Evolutionary conservation across 139 green algal genomes (phyloP).

Genomic region (Spirogloea muscicola): DNA sequence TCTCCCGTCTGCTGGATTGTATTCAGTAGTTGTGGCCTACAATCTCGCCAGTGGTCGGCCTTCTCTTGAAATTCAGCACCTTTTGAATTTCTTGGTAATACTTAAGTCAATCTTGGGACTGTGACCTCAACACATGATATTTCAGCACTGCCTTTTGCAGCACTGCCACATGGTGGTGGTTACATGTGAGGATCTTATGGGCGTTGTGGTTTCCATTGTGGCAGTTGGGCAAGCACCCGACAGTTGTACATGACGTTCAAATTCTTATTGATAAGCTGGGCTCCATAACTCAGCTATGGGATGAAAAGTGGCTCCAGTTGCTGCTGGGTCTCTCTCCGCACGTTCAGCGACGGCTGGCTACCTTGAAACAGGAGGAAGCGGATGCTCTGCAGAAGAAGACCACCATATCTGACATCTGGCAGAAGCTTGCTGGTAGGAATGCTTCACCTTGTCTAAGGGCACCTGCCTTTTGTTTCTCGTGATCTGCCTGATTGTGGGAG

Average conservation of each 20-base stretch:
- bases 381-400: not conserved
- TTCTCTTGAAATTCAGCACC: no score
- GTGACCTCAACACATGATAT: no score
- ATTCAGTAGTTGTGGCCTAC: no score
- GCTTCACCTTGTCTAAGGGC: not conserved
- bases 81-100: no score
- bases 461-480: not conserved
- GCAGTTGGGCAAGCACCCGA: not conserved
- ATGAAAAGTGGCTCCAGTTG: not conserved
- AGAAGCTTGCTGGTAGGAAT: not conserved
- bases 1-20: no score
- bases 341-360: not conserved
- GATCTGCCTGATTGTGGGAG: not conserved
- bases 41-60: no score
- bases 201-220: not conserved
- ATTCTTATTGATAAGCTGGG: not conserved
- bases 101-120: no score
- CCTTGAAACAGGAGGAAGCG: not conserved
- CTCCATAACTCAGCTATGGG: conserved; percentile 4
- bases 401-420: not conserved
- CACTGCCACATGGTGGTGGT: no score
- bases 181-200: no score
- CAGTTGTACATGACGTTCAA: not conserved
- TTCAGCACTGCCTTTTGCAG: no score
- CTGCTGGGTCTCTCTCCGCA: not conserved